Evolutionary conservation across 2,329 filamentous ascomycete species (phyloP).

Genomic region (Paradendryphiella salina): DNA sequence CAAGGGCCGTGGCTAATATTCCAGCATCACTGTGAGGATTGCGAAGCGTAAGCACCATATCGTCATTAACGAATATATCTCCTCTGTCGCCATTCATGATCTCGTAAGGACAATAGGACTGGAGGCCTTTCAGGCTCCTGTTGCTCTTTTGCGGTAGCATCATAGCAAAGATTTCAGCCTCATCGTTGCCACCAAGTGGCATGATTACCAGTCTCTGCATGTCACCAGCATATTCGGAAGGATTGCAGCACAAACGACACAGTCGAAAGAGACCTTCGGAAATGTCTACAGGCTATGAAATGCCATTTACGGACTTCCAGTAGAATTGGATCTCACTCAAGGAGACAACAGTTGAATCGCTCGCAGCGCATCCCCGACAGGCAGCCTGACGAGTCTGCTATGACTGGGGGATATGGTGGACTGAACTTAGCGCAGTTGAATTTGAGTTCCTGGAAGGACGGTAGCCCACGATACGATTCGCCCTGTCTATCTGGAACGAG

Average conservation of each 20-base stretch:
- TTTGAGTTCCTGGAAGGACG: slow-evolving; percentile 19
- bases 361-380: slow-evolving; percentile 25
- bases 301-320: slow-evolving; percentile 12
- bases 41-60: slow-evolving; percentile 18
- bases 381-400: slow-evolving; percentile 16
- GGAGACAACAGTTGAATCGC: slow-evolving; percentile 14
- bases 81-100: neutral
- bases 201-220: slow-evolving; percentile 25
- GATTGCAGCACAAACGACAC: too few relatives aligned
- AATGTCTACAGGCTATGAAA: too few relatives aligned
- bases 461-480: slow-evolving; percentile 16
- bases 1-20: slow-evolving; percentile 3
- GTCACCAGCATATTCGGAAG: neutral
- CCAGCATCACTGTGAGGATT: slow-evolving; percentile 11
- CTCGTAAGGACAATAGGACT: slow-evolving; percentile 23
- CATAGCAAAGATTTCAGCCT: slow-evolving; percentile 25
- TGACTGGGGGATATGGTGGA: slow-evolving; percentile 12
- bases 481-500: slow-evolving; percentile 15
- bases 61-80: slow-evolving; percentile 16
- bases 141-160: slow-evolving; percentile 20
- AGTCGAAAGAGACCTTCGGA: neutral
- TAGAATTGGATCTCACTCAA: slow-evolving; percentile 21
- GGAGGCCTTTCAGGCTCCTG: slow-evolving; percentile 16
- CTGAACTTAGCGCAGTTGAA: slow-evolving; percentile 12
- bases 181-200: slow-evolving; percentile 20